Percentiles rank a stretch among this genome's conserved stretches.
Conservation (phyloP, 2,329 filamentous ascomycete genomes). For the Exophiala viscosa region DNA sequence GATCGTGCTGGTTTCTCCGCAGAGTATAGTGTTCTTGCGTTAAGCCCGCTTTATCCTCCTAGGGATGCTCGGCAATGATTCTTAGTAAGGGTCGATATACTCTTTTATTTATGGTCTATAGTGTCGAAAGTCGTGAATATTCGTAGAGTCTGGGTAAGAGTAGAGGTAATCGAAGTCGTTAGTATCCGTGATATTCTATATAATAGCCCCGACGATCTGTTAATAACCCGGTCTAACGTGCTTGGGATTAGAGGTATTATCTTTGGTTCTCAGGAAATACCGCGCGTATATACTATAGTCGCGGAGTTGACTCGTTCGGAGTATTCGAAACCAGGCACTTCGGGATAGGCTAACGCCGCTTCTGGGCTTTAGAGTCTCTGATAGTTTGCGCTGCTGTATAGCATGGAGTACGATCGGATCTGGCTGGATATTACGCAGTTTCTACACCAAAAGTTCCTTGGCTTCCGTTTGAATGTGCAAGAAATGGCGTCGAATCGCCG, state of each 20-base stretch:
- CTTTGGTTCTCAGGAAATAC: background rate
- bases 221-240: background rate
- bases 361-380: background rate
- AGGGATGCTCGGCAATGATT: background rate
- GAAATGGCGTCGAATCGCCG: background rate
- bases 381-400: background rate
- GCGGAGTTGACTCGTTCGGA: background rate
- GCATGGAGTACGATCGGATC: background rate
- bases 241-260: background rate
- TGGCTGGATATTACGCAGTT: background rate
- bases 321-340: background rate
- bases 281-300: background rate
- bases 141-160: background rate
- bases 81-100: background rate
- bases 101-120: background rate
- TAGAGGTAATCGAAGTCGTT: background rate
- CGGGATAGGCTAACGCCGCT: background rate
- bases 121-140: background rate
- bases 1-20: background rate
- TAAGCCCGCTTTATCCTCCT: background rate
- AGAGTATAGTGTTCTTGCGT: background rate
- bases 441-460: background rate
- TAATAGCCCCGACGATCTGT: background rate
- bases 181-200: background rate
- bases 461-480: background rate